Conservation (phyloP, 352 stramenopile species). For the Phytophthora foliorum region DNA sequence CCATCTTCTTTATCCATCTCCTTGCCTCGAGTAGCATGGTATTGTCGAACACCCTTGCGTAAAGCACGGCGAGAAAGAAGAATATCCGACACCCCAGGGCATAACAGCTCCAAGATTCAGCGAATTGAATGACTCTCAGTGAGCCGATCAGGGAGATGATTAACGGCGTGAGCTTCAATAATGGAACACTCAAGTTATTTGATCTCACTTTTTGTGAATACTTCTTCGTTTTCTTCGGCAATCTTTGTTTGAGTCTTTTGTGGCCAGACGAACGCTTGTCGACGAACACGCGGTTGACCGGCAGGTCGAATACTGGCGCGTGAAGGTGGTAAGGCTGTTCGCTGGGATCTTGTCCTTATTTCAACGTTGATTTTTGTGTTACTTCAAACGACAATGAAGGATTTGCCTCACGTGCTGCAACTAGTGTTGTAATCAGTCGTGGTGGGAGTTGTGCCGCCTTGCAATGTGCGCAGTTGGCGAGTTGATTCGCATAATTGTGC, state of each 20-base stretch:
- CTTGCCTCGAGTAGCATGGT: not conserved
- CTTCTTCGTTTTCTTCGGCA: not conserved
- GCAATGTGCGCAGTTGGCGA: too few relatives aligned
- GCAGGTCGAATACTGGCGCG: too few relatives aligned
- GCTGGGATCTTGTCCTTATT: too few relatives aligned
- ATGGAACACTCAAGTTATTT: not conserved
- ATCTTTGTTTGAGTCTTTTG: not conserved
- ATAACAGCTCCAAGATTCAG: not conserved
- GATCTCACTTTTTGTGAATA: not conserved
- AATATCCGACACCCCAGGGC: not conserved
- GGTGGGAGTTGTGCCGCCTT: too few relatives aligned
- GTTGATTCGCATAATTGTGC: too few relatives aligned
- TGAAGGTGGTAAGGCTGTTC: too few relatives aligned
- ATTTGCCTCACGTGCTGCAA: too few relatives aligned
- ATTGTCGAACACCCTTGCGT: not conserved
- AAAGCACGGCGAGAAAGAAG: not conserved
- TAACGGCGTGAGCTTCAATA: not conserved
- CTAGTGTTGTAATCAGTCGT: too few relatives aligned
- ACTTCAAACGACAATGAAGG: too few relatives aligned
- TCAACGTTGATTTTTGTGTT: too few relatives aligned
- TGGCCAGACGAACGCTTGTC: not conserved
- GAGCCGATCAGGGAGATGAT: constrained; percentile 1
- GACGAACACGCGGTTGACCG: not conserved
- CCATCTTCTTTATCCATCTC: not conserved
- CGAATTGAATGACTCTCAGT: not conserved